A percentile compares a stretch with the other conserved stretches of the same genome.
Evolutionary conservation across 768 basidiomycete species (phyloP).

Genomic region (Pisolithus orientalis): DNA sequence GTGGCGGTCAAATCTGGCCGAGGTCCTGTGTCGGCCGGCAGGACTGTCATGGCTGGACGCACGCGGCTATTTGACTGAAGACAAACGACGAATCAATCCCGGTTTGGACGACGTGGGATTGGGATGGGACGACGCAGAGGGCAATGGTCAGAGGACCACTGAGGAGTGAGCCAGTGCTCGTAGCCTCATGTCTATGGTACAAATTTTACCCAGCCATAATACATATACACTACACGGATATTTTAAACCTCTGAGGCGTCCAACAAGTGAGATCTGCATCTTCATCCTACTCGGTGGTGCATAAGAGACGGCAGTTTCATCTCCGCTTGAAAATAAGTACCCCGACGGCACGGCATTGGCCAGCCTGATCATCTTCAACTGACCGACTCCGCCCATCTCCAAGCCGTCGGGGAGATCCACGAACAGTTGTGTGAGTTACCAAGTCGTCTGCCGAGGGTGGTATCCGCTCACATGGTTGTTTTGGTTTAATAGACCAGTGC

Average conservation of each 20-base stretch:
- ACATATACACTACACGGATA: too few relatives aligned
- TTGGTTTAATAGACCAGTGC: neutral
- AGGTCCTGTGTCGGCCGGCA: slow-evolving; percentile 73
- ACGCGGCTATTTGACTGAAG: slow-evolving; percentile 54
- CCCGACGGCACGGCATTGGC: slow-evolving; percentile 24
- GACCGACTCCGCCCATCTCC: slow-evolving; percentile 3
- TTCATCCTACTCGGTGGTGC: too few relatives aligned
- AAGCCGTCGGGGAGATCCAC: slow-evolving; percentile 6
- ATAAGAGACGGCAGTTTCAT: slow-evolving; percentile 1
- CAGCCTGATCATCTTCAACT: slow-evolving; percentile 11
- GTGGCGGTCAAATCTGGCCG: slow-evolving; percentile 67
- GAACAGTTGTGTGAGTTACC: slow-evolving; percentile 9
- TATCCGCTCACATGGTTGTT: neutral
- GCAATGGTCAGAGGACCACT: slow-evolving; percentile 4
- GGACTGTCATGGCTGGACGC: slow-evolving; percentile 79
- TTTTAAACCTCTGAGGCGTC: too few relatives aligned
- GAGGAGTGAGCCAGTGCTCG: slow-evolving; percentile 8
- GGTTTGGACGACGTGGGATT: slow-evolving; percentile 35
- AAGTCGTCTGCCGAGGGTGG: slow-evolving; percentile 5
- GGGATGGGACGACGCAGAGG: slow-evolving; percentile 20
- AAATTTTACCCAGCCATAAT: too few relatives aligned
- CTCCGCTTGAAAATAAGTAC: slow-evolving; percentile 18
- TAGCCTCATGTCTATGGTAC: too few relatives aligned
- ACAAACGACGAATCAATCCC: slow-evolving; percentile 71
- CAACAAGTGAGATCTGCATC: too few relatives aligned